Percentiles rank a stretch among this genome's conserved stretches.
These are phyloP conservation scores for Macrophomina tecta DNA, from an alignment of 2,329 filamentous ascomycete genomes.

Conservation along the genomic window DNA sequence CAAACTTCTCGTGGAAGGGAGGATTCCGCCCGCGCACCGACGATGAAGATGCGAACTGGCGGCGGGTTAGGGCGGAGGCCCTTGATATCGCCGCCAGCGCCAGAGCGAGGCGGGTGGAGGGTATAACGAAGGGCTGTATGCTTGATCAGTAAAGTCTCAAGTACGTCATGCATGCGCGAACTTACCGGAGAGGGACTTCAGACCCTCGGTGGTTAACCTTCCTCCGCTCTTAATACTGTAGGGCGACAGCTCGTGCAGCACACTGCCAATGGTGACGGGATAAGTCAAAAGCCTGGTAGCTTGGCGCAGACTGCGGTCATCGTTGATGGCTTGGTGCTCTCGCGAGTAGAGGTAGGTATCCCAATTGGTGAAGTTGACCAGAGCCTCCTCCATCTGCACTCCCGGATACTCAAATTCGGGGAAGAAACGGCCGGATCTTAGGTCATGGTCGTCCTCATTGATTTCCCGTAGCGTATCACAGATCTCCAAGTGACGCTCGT, in stretches of 20 bases:
- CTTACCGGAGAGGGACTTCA: slow-evolving; percentile 92
- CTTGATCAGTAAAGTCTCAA: not conserved
- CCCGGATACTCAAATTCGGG: slow-evolving; percentile 92
- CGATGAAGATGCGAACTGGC: slow-evolving; percentile 87
- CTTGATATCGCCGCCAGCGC: slow-evolving; percentile 75
- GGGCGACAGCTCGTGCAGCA: slow-evolving; percentile 92
- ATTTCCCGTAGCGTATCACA: slow-evolving; percentile 91
- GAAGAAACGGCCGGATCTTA: slow-evolving; percentile 88
- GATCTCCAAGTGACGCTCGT: slow-evolving; percentile 88
- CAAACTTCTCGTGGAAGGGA: slow-evolving; percentile 92
- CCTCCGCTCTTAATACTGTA: slow-evolving; percentile 79
- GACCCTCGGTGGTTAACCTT: slow-evolving; percentile 81
- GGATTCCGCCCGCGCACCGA: slow-evolving; percentile 96
- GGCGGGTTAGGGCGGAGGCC: slow-evolving; percentile 84
- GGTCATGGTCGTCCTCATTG: slow-evolving; percentile 97
- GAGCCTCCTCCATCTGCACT: slow-evolving; percentile 86
- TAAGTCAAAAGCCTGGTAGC: slow-evolving; percentile 93
- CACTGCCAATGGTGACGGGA: slow-evolving; percentile 86
- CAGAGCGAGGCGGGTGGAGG: slow-evolving; percentile 82
- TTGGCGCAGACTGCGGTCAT: slow-evolving; percentile 88
- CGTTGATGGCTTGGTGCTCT: slow-evolving; percentile 88
- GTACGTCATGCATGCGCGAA: slow-evolving; percentile 31
- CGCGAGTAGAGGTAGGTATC: slow-evolving; percentile 94
- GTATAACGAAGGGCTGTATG: slow-evolving; percentile 85
- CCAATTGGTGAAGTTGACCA: slow-evolving; percentile 98